Evolutionary conservation across 1,284 basidiomycete species (phyloP).

Genomic region (Agaricales sp.): DNA sequence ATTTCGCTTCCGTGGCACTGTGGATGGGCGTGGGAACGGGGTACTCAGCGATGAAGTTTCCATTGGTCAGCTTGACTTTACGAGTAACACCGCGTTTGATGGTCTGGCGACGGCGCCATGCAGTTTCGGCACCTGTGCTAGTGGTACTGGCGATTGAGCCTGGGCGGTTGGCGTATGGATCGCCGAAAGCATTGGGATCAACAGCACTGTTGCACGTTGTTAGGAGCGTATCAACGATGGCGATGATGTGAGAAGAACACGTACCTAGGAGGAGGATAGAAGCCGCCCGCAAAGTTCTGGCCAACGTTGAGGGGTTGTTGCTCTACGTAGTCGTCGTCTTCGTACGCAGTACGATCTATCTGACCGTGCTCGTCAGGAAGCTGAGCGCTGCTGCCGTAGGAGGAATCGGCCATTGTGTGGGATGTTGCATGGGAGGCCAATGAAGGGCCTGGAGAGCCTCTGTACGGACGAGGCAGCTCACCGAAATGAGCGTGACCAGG

Average conservation of each 20-base stretch:
- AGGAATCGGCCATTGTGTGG: too few species aligned
- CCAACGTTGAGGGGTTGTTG: slow-evolving; percentile 60
- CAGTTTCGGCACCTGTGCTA: slow-evolving; percentile 57
- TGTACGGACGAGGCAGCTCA: slow-evolving; percentile 39
- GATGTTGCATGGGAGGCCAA: slow-evolving; percentile 16
- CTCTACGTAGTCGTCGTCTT: slow-evolving; percentile 59
- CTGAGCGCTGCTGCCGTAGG: slow-evolving; percentile 43
- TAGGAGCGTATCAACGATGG: neutral
- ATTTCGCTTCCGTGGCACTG: slow-evolving; percentile 81
- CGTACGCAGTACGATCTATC: slow-evolving; percentile 27
- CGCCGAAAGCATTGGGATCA: slow-evolving; percentile 54
- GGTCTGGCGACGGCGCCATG: slow-evolving; percentile 85
- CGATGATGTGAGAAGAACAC: slow-evolving; percentile 13
- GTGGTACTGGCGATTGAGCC: slow-evolving; percentile 51
- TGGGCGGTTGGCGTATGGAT: slow-evolving; percentile 54
- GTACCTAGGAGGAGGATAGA: slow-evolving; percentile 67
- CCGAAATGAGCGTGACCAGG: slow-evolving; percentile 46
- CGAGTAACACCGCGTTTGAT: slow-evolving; percentile 88
- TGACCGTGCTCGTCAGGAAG: slow-evolving; percentile 44
- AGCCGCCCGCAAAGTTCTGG: slow-evolving; percentile 42
- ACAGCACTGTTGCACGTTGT: slow-evolving; percentile 36
- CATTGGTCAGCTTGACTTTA: slow-evolving; percentile 86
- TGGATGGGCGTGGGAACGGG: slow-evolving; percentile 82
- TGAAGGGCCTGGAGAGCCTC: slow-evolving; percentile 32
- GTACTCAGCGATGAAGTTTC: slow-evolving; percentile 88